These are phyloP conservation scores for Bimuria novae-zelandiae DNA, from an alignment of 2,329 filamentous ascomycete species.

Conservation along the genomic window DNA sequence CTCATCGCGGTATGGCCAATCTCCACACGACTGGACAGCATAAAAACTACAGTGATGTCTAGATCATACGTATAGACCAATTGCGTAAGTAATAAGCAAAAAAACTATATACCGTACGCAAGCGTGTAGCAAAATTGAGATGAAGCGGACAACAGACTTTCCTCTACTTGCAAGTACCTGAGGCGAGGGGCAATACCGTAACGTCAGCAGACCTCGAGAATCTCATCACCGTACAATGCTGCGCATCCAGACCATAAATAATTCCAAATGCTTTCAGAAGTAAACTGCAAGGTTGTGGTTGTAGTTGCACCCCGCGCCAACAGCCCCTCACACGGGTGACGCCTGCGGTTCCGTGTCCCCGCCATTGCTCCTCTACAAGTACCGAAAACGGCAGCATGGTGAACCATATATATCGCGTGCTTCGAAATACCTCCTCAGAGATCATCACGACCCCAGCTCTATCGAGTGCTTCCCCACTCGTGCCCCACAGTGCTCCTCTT, in stretches of 20 bases:
- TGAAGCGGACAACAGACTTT: no score
- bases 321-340: conserved; percentile 16
- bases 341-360: conserved; percentile 7
- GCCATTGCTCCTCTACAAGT: conserved; percentile 3
- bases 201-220: no score
- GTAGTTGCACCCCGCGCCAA: background rate
- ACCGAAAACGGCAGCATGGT: background rate
- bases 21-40: no score
- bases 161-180: no score
- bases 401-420: background rate
- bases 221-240: no score
- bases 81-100: no score
- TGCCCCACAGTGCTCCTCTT: background rate
- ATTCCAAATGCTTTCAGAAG: background rate
- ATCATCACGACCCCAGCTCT: background rate
- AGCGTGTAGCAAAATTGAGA: no score
- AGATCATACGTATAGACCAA: no score
- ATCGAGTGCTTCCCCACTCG: background rate
- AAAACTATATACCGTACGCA: no score
- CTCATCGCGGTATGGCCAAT: no score
- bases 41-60: no score
- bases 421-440: background rate
- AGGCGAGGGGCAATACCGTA: no score
- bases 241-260: background rate
- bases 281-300: background rate